Evolutionary conservation across 805 yeast species (phyloP).

Genomic region (Ogataea thermomethanolica): DNA sequence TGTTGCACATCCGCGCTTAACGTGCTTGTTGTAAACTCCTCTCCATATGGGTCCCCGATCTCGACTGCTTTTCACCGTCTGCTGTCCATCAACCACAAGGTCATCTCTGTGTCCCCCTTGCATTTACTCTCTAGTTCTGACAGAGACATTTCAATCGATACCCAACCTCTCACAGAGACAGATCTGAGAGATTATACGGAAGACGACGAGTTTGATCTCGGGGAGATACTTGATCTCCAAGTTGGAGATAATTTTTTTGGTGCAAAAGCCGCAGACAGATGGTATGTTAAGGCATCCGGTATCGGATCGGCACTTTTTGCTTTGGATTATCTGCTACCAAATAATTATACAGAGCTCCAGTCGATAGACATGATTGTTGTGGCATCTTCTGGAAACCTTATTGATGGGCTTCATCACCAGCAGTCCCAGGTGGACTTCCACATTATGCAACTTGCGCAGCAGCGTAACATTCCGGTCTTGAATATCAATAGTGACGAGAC

Average conservation of each 20-base stretch:
- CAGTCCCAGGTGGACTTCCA: constrained; percentile 14
- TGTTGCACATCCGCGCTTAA: constrained; percentile 11
- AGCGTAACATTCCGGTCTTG: constrained; percentile 25
- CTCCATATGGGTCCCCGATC: constrained; percentile 23
- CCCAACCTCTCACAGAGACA: constrained; percentile 10
- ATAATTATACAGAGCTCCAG: constrained; percentile 32
- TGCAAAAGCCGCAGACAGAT: constrained; percentile 25
- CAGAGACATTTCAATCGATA: constrained; percentile 14
- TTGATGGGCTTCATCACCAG: constrained; percentile 36
- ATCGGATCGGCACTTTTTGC: constrained; percentile 42
- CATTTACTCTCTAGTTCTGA: constrained; percentile 1
- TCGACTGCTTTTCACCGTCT: constrained; percentile 21
- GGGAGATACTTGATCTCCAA: constrained; percentile 10
- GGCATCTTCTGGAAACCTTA: constrained; percentile 46
- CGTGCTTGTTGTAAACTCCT: constrained; percentile 21
- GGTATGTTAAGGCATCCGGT: constrained; percentile 50
- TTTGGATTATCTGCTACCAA: constrained; percentile 41
- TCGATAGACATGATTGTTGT: constrained; percentile 43
- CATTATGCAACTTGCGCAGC: constrained; percentile 20
- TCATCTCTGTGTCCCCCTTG: constrained; percentile 25
- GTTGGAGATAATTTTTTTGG: constrained; percentile 23
- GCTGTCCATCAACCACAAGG: constrained; percentile 10
- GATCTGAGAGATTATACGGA: constrained; percentile 10
- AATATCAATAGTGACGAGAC: constrained; percentile 16
- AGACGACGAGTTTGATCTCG: constrained; percentile 5